Conservation (phyloP, 139 green algal species). For the Coccomyxa sp. region DNA sequence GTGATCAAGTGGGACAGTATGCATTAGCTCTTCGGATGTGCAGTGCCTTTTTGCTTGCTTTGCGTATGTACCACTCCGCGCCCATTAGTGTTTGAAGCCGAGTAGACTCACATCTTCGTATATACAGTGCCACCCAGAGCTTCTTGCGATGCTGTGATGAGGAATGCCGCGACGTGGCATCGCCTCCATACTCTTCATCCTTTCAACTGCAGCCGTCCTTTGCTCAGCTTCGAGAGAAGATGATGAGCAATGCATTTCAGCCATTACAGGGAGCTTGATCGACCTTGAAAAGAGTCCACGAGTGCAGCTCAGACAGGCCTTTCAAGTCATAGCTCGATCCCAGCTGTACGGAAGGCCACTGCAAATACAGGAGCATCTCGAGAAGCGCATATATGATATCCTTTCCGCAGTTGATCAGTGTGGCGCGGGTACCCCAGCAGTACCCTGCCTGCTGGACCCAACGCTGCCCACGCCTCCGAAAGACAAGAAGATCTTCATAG, state of each 20-base stretch:
- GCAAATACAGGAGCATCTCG: background rate
- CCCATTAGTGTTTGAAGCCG: no score
- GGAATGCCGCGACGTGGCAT: no score
- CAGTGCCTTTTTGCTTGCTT: no score
- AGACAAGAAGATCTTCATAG: conserved; percentile 14
- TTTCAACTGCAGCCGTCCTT: no score
- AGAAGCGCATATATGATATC: background rate
- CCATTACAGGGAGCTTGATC: background rate
- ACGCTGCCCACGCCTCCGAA: background rate
- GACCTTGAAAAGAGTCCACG: background rate
- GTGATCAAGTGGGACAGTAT: no score
- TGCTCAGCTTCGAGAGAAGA: no score
- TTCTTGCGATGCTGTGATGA: no score
- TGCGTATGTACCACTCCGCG: no score
- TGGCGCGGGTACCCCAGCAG: background rate
- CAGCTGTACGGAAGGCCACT: background rate
- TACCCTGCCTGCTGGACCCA: background rate
- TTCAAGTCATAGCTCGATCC: background rate
- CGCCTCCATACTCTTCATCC: no score
- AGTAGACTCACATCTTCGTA: no score
- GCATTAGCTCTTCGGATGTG: no score
- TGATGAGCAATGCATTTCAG: background rate
- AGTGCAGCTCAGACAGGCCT: background rate
- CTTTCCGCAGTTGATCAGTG: background rate
- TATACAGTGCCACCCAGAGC: no score